Evolutionary conservation across 768 basidiomycete species (phyloP), one percentile per base, ranked within the genome.

Genomic region (Lactifluus subvellereus): DNA sequence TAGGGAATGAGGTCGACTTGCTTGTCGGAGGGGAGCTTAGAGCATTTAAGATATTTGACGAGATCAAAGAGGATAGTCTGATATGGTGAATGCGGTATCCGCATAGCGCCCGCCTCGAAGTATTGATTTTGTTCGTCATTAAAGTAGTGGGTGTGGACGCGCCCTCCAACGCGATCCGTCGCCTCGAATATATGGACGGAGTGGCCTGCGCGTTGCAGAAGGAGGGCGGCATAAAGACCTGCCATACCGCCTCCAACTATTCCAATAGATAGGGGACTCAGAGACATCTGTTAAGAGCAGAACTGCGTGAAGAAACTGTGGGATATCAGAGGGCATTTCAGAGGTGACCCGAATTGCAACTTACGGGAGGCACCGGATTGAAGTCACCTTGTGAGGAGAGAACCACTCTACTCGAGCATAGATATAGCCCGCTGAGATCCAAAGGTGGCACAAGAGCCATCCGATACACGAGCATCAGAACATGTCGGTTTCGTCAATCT

Each of bases 101-200:
- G 67, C 67, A 67, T 67, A n/a, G 67, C 67, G 54, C 67, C 67
- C 13, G 67, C 67, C 47, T 67, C 67, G 50, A 53, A 67, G 35
- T 66, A 67, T 55, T 67, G 67, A 32, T 67, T 62, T 18, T 60
- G 20, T 13, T 67, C 65, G 22, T 67, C 54, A 4, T 42, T 59
- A 60, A 67, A 67, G 54, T 64, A 66, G 45, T 66, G 65, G 0
- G 67, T 67, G 37, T 60, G 58, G 33, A 67, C 35, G 6, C 67
- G 67, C 3, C 67, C 67, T 14, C 67, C 67, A 11, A 67, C 14
- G 55, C 67, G 67, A 40, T 60, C 59, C 9, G 57, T 11, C n/a
- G 40, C 54, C n/a, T 67, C 67, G 27, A 57, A 66, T 37, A 67
- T 40, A 50, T 66, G 67, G 35, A 67, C 65, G 2, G 16, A 22